Percentiles rank a stretch among this genome's conserved stretches.
phyloP scores from a whole-genome alignment of 495 filamentous ascomycete genomes.

The Xylaria flabelliformis region DNA sequence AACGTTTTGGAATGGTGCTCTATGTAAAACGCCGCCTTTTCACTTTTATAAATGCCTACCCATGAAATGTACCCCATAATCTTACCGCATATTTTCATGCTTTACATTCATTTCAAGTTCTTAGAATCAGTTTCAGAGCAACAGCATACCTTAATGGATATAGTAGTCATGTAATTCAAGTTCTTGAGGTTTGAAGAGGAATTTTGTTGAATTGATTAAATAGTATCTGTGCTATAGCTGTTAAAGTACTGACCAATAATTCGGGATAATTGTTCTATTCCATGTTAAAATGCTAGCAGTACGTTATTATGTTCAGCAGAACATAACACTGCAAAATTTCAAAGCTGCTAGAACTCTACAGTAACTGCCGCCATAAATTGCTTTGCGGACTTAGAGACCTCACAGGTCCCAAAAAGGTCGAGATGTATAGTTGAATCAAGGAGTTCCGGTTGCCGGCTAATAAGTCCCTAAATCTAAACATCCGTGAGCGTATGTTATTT shows the following conservation, averaged over 20 bases:
- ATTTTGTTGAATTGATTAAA: neutral
- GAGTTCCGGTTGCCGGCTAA: too few species aligned
- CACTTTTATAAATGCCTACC: neutral
- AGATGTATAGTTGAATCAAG: too few species aligned
- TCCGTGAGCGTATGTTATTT: too few species aligned
- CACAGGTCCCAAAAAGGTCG: too few species aligned
- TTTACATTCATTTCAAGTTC: neutral
- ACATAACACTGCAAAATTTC: too few species aligned
- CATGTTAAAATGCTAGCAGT: too few species aligned
- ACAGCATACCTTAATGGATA: neutral
- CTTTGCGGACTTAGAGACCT: too few species aligned
- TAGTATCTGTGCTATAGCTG: neutral
- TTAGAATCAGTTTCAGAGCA: neutral
- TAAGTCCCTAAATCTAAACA: too few species aligned
- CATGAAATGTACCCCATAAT: neutral
- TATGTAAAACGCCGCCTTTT: neutral
- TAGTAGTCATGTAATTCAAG: neutral
- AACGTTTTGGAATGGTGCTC: neutral
- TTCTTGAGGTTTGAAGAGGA: neutral
- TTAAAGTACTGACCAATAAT: neutral
- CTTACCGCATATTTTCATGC: neutral
- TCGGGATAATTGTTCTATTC: too few species aligned
- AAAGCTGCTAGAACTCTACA: too few species aligned
- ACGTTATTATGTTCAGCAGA: too few species aligned
- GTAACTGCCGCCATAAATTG: too few species aligned